Conservation (phyloP, 495 filamentous ascomycete genomes). For the Podospora conica region DNA sequence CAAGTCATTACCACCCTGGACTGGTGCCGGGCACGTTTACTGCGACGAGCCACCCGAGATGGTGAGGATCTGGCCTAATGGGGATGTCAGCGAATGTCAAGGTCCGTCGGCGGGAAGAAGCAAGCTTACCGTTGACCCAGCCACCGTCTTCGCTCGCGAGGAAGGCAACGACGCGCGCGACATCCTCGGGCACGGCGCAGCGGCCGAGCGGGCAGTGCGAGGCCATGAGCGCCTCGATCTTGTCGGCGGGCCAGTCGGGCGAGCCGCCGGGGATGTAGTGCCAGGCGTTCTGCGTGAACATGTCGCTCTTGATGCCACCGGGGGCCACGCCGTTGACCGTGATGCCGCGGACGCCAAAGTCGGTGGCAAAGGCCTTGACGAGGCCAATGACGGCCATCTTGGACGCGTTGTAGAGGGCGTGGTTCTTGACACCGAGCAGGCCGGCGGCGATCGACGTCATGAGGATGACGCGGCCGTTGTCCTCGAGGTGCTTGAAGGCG, state of each 20-base stretch:
- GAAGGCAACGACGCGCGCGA: constrained; percentile 53
- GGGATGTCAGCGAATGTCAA: neutral
- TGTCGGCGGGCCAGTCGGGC: constrained; percentile 21
- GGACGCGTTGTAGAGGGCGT: constrained; percentile 68
- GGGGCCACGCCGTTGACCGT: constrained; percentile 74
- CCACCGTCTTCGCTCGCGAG: constrained; percentile 52
- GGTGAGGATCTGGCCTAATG: constrained; percentile 28
- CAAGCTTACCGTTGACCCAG: constrained; percentile 52
- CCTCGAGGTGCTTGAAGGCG: constrained; percentile 61
- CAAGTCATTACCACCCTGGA: neutral
- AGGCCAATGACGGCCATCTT: constrained; percentile 80
- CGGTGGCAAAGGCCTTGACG: constrained; percentile 64
- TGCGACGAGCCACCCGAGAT: constrained; percentile 33
- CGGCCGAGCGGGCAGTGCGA: constrained; percentile 31
- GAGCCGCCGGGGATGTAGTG: constrained; percentile 52
- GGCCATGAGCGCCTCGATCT: constrained; percentile 33
- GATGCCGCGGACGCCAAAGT: constrained; percentile 65
- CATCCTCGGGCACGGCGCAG: constrained; percentile 48
- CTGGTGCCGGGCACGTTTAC: constrained; percentile 12
- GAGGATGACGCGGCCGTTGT: constrained; percentile 62
- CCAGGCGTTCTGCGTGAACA: constrained; percentile 63
- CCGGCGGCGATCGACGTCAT: constrained; percentile 51
- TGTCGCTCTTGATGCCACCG: constrained; percentile 73
- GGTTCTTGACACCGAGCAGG: constrained; percentile 57
- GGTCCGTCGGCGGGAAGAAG: neutral